Percentiles rank a stretch among this genome's conserved stretches.
Conservation (phyloP, 305 asterid species). For the Fraxinus velutina region DNA sequence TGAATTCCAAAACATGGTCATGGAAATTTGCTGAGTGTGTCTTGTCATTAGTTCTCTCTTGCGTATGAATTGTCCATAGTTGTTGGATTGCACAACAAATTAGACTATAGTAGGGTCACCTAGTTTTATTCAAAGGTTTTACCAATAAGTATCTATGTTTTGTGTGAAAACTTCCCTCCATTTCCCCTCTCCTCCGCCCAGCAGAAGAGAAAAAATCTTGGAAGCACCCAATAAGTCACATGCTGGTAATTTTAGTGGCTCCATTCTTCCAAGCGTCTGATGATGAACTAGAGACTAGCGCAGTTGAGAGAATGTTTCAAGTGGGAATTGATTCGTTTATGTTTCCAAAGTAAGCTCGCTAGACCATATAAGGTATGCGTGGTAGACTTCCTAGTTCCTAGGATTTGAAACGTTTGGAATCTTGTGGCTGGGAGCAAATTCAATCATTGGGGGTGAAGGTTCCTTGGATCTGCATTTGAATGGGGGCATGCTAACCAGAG, state of each 20-base stretch:
- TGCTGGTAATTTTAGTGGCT: neutral
- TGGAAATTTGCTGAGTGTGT: neutral
- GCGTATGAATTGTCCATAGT: neutral
- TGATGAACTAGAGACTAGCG: neutral
- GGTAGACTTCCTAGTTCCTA: neutral
- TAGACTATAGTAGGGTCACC: neutral
- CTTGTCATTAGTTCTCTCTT: neutral
- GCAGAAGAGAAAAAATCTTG: neutral
- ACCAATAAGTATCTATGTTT: neutral
- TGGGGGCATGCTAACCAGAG: neutral
- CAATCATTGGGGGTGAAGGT: neutral
- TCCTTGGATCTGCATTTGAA: neutral
- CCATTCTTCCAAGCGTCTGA: neutral
- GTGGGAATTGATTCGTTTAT: neutral
- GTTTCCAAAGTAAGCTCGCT: neutral
- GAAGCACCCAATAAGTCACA: neutral
- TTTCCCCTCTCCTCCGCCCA: neutral
- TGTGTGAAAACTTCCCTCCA: neutral
- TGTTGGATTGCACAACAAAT: neutral
- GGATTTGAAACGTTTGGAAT: neutral
- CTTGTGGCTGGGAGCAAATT: conserved; percentile 6
- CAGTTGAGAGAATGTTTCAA: neutral
- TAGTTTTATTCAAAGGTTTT: neutral
- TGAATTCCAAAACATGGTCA: neutral
- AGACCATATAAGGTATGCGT: neutral